phyloP scores from a whole-genome alignment of 1,284 basidiomycete species.

The Ustanciosporium gigantosporum region DNA sequence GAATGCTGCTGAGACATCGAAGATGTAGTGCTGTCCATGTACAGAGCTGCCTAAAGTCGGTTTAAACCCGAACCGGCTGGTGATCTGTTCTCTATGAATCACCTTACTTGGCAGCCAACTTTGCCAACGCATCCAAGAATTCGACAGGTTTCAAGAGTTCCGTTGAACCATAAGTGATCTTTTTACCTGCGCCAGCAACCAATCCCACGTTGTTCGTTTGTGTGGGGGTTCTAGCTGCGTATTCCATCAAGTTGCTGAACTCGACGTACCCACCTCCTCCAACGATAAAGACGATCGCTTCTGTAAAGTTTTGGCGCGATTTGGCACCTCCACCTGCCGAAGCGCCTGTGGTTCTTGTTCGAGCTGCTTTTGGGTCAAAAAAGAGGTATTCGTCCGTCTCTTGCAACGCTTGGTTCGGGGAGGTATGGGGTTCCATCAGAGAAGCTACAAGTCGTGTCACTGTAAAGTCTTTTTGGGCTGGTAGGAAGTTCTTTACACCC shows the following conservation, averaged over 20 bases:
- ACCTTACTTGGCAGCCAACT: constrained; percentile 20
- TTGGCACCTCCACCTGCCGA: constrained; percentile 24
- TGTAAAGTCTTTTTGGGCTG: constrained; percentile 88
- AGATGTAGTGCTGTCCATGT: neutral
- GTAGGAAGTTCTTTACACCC: constrained; percentile 97
- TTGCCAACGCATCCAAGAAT: constrained; percentile 73
- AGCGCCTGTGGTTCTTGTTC: constrained; percentile 20
- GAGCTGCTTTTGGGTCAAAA: constrained; percentile 74
- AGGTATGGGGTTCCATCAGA: constrained; percentile 91
- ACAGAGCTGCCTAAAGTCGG: no score
- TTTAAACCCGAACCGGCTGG: no score
- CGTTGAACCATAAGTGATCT: constrained; percentile 91
- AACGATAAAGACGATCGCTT: constrained; percentile 90
- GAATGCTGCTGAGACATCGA: neutral
- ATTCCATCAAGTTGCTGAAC: constrained; percentile 78
- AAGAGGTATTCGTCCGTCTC: constrained; percentile 96
- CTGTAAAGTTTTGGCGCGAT: constrained; percentile 70
- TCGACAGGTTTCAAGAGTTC: constrained; percentile 88
- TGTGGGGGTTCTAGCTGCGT: constrained; percentile 23
- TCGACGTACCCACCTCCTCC: constrained; percentile 97
- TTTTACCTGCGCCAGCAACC: constrained; percentile 49
- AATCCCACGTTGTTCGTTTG: constrained; percentile 7
- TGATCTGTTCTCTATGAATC: no score
- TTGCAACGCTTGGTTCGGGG: constrained; percentile 68
- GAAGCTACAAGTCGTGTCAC: constrained; percentile 92